phyloP scores from a whole-genome alignment of 225 moss, liverwort and hornwort species.

The Bryoerythrophyllum caledonicum region DNA sequence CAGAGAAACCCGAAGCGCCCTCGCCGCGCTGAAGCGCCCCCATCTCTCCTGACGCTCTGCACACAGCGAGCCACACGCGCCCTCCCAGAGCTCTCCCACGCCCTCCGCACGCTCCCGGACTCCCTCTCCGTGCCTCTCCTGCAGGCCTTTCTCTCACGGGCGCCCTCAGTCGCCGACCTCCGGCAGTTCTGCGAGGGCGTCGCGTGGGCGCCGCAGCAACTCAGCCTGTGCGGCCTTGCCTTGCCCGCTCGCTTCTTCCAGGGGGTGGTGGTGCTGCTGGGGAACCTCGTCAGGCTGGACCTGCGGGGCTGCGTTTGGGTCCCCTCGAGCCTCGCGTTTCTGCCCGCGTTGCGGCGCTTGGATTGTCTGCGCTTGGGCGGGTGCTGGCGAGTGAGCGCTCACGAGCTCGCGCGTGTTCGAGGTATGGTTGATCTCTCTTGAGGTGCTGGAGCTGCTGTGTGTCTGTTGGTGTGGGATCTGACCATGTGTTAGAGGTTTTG shows the following conservation, averaged over 20 bases:
- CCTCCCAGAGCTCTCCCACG: slow-evolving; percentile 34
- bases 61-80: slow-evolving; percentile 30
- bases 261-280: slow-evolving; percentile 24
- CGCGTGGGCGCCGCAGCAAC: slow-evolving; percentile 26
- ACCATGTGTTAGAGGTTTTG: too few species aligned
- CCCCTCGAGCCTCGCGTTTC: slow-evolving; percentile 39
- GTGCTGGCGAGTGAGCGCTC: slow-evolving; percentile 47
- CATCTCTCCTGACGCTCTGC: slow-evolving; percentile 23
- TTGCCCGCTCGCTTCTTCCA: slow-evolving; percentile 7
- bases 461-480: too few species aligned
- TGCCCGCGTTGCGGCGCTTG: slow-evolving; percentile 56
- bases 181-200: slow-evolving; percentile 30
- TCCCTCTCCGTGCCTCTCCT: slow-evolving; percentile 38
- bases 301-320: slow-evolving; percentile 64
- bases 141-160: slow-evolving; percentile 36
- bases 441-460: too few species aligned
- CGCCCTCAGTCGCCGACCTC: slow-evolving; percentile 41
- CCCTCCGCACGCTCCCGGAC: slow-evolving; percentile 41
- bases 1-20: too few species aligned
- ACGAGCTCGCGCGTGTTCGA: slow-evolving; percentile 42
- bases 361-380: slow-evolving; percentile 58
- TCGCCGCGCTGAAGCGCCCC: too few species aligned
- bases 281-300: slow-evolving; percentile 52
- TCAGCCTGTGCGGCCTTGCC: slow-evolving; percentile 33
- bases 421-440: slow-evolving; percentile 30